phyloP scores from a whole-genome alignment of 108 stramenopile genomes.

The Mayamaea pseudoterrestris region DNA sequence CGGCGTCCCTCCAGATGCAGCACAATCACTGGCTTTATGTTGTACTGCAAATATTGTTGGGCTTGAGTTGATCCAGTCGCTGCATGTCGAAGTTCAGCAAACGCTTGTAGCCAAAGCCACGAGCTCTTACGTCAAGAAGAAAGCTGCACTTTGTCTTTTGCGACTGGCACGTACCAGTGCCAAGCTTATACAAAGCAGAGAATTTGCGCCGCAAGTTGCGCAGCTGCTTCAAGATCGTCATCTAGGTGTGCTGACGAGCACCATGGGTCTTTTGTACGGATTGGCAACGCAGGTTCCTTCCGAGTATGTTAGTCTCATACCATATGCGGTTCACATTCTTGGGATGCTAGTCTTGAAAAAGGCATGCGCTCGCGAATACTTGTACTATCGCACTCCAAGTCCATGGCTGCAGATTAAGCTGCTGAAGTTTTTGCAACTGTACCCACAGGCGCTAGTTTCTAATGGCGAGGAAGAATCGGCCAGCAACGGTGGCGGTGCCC shows the following conservation, averaged over 20 bases:
- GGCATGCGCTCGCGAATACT: conserved; percentile 77
- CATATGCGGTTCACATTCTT: conserved; percentile 84
- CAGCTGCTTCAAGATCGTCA: conserved; percentile 85
- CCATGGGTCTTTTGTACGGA: conserved; percentile 81
- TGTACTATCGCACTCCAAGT: conserved; percentile 91
- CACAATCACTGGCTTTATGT: conserved; percentile 72
- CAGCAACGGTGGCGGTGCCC: conserved; percentile 29
- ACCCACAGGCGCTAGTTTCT: conserved; percentile 55
- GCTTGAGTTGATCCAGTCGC: conserved; percentile 72
- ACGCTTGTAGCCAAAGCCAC: conserved; percentile 69
- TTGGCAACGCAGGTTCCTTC: conserved; percentile 59
- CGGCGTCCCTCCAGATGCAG: conserved; percentile 52
- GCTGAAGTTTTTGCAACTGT: conserved; percentile 89
- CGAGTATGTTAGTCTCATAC: conserved; percentile 81
- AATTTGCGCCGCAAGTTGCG: conserved; percentile 78
- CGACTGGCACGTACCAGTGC: conserved; percentile 83
- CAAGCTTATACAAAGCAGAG: conserved; percentile 67
- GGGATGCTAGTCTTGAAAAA: conserved; percentile 81
- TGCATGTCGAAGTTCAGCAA: conserved; percentile 81
- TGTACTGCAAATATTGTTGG: conserved; percentile 81
- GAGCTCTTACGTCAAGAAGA: conserved; percentile 87
- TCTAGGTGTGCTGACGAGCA: conserved; percentile 83
- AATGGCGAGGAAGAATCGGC: conserved; percentile 12
- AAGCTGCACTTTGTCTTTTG: conserved; percentile 88
- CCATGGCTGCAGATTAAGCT: conserved; percentile 95